A percentile compares a stretch with the other conserved stretches of the same genome.
phyloP scores from a whole-genome alignment of 768 basidiomycete species.

The Trametes gibbosa region DNA sequence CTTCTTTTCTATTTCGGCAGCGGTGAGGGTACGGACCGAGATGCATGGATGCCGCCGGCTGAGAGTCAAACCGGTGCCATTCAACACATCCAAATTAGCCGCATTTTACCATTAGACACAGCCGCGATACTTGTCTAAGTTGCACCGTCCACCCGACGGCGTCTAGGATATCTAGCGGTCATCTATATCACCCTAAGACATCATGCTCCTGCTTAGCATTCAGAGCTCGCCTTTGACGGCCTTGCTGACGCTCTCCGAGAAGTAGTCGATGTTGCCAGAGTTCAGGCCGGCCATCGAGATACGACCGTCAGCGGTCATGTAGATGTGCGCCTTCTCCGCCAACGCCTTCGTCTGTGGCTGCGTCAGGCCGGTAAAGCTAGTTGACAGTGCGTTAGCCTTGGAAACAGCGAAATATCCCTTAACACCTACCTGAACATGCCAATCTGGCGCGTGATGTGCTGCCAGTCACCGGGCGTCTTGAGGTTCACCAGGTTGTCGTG shows the following conservation, averaged over 20 bases:
- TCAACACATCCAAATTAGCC: conserved; percentile 9
- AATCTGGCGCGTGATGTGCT: conserved; percentile 92
- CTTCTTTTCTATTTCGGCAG: background rate
- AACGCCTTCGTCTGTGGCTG: conserved; percentile 76
- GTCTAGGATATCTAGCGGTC: conserved; percentile 5
- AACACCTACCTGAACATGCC: conserved; percentile 90
- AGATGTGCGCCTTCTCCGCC: conserved; percentile 86
- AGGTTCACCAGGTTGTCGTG: conserved; percentile 75
- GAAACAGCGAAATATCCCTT: background rate
- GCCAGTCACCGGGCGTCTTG: conserved; percentile 93
- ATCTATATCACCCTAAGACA: background rate
- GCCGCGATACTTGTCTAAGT: conserved; percentile 5
- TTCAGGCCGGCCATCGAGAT: conserved; percentile 95
- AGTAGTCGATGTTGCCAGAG: conserved; percentile 80
- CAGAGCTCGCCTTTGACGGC: conserved; percentile 76
- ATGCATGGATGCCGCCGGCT: background rate
- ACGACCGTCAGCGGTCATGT: conserved; percentile 92
- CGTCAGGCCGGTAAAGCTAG: conserved; percentile 80
- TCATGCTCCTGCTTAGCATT: background rate
- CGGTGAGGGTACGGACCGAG: background rate
- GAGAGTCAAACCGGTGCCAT: conserved; percentile 1
- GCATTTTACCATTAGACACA: conserved; percentile 11
- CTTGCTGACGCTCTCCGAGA: conserved; percentile 81
- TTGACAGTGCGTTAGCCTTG: background rate
- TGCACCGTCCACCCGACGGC: background rate